phyloP scores from a whole-genome alignment of 441 rosid genomes.

The Codiaeum variegatum region DNA sequence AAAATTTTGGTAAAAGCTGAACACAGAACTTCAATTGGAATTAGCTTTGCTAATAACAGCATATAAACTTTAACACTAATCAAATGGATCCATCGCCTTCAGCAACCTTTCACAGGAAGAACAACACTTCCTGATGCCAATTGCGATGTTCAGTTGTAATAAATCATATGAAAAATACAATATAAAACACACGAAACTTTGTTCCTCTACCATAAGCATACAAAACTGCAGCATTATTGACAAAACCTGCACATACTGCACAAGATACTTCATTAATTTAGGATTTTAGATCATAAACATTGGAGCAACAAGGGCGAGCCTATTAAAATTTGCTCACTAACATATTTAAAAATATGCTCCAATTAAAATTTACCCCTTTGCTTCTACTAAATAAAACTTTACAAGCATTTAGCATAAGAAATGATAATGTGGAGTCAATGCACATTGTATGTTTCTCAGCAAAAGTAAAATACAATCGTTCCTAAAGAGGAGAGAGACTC shows the following conservation, averaged over 20 bases:
- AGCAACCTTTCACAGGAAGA: not conserved
- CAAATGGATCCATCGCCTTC: not conserved
- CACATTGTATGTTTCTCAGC: not conserved
- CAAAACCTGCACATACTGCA: slow-evolving; percentile 7
- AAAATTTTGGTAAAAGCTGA: no score
- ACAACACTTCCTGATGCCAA: not conserved
- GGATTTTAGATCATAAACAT: no score
- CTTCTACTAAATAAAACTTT: no score
- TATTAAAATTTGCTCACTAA: no score
- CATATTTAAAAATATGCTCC: no score
- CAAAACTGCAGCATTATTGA: not conserved
- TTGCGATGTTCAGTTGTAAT: not conserved
- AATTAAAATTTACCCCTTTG: no score
- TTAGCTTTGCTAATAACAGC: not conserved
- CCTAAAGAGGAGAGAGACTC: not conserved
- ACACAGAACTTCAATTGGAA: no score
- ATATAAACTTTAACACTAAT: slow-evolving; percentile 8
- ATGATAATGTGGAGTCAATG: not conserved
- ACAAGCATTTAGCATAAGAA: no score
- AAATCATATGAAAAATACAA: not conserved
- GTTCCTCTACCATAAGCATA: slow-evolving; percentile 1
- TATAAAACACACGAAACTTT: not conserved
- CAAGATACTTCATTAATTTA: not conserved
- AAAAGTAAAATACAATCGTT: not conserved
- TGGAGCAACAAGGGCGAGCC: no score